Conservation (phyloP, 1,284 basidiomycete genomes). For the Kwoniella shivajii region DNA sequence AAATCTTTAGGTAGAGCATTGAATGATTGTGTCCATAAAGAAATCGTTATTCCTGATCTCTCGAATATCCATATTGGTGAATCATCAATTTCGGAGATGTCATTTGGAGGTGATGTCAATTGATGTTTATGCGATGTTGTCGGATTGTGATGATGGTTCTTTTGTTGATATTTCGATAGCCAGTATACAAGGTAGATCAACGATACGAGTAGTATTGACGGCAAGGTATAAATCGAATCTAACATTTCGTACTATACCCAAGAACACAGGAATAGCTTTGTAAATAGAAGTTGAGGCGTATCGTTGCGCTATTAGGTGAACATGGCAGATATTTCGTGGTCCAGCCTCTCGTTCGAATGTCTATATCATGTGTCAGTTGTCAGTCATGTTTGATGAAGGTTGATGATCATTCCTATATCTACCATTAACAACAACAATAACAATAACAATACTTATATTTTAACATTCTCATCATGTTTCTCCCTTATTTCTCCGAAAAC, state of each 20-base stretch:
- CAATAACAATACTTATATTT: background rate
- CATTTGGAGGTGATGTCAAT: background rate
- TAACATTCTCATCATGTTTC: background rate
- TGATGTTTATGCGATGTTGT: too few species aligned
- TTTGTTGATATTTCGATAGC: too few species aligned
- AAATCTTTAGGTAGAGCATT: slow-evolving; percentile 6
- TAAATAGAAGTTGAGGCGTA: too few species aligned
- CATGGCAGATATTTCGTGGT: too few species aligned
- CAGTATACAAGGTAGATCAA: slow-evolving; percentile 2
- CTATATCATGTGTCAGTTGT: background rate
- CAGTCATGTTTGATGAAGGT: background rate
- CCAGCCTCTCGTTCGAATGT: too few species aligned
- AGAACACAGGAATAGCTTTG: too few species aligned
- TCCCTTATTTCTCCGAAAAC: background rate
- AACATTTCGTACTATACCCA: slow-evolving; percentile 7
- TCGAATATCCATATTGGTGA: slow-evolving; percentile 7
- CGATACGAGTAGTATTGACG: background rate
- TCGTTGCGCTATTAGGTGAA: too few species aligned
- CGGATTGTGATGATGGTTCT: too few species aligned
- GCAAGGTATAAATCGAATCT: background rate
- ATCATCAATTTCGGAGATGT: too few species aligned
- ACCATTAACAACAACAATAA: background rate
- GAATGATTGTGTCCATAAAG: slow-evolving; percentile 7
- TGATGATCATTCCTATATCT: background rate
- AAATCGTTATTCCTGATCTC: background rate